Conservation (phyloP, 148 eudicot genomes). For the Vaccinium corymbosum region DNA sequence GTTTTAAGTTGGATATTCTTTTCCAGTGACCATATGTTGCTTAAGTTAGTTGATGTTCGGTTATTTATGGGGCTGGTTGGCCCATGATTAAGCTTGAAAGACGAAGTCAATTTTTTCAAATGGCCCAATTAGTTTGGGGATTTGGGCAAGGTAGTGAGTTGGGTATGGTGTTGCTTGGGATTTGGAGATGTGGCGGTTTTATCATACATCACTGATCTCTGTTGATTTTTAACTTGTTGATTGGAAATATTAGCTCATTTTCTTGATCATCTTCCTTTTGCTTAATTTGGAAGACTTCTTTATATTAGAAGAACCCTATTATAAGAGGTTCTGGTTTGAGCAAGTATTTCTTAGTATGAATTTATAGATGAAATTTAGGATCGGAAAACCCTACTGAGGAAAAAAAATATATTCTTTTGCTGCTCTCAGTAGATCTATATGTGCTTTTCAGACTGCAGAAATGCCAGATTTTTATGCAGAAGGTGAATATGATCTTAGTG, state of each 20-base stretch:
- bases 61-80: not conserved
- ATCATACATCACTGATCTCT: not conserved
- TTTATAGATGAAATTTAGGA: not conserved
- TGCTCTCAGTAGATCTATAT: not conserved
- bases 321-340: not conserved
- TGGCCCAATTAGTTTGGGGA: not conserved
- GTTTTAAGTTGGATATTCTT: not conserved
- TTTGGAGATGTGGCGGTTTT: not conserved
- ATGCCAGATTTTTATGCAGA: slow-evolving; percentile 92
- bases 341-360: not conserved
- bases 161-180: not conserved
- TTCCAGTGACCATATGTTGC: not conserved
- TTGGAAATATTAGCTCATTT: not conserved
- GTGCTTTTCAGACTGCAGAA: slow-evolving; percentile 81
- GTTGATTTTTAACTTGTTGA: slow-evolving; percentile 1
- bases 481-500: slow-evolving; percentile 97
- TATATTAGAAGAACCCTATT: not conserved
- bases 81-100: not conserved
- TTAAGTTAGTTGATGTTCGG: not conserved
- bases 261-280: not conserved
- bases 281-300: not conserved
- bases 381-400: not conserved
- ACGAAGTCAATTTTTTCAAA: not conserved
- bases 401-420: not conserved
- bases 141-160: not conserved